Evolutionary conservation across 2,329 filamentous ascomycete species (phyloP).

Genomic region (Epichloe coenophiala): DNA sequence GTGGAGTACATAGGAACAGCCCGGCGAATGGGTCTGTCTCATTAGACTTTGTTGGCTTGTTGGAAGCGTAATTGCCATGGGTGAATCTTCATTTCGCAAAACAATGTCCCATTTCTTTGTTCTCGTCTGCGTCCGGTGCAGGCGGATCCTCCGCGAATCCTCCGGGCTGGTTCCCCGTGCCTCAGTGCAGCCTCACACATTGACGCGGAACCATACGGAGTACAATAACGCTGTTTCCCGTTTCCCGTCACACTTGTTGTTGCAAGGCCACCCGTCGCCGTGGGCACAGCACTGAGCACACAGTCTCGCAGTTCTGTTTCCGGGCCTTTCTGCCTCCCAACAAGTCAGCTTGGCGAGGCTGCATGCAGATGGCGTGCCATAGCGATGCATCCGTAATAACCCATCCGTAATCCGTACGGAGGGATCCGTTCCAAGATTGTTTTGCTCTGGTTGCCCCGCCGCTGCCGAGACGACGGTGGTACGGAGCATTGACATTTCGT

Average conservation of each 20-base stretch:
- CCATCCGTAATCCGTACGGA: no score
- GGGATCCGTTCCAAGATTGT: not conserved
- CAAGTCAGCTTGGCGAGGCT: not conserved
- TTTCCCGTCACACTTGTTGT: no score
- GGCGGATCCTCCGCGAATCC: not conserved
- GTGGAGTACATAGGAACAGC: not conserved
- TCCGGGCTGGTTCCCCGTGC: not conserved
- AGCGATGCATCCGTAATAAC: not conserved
- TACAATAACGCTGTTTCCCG: no score
- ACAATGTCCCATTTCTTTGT: not conserved
- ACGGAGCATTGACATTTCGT: not conserved
- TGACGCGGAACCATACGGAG: not conserved
- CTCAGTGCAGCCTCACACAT: not conserved
- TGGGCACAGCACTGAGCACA: not conserved
- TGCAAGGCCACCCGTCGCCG: no score
- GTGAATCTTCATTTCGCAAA: not conserved
- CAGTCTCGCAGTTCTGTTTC: not conserved
- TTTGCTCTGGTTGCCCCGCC: not conserved
- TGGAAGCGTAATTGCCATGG: slow-evolving; percentile 1
- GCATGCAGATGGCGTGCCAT: not conserved
- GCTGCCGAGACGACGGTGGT: not conserved
- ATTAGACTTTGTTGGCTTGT: slow-evolving; percentile 1
- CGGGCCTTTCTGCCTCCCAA: not conserved
- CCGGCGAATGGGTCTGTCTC: not conserved
- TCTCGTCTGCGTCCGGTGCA: not conserved